These are phyloP conservation scores for Cladosporium sp. DNA, from an alignment of 2,329 filamentous ascomycete genomes.

Conservation along the genomic window DNA sequence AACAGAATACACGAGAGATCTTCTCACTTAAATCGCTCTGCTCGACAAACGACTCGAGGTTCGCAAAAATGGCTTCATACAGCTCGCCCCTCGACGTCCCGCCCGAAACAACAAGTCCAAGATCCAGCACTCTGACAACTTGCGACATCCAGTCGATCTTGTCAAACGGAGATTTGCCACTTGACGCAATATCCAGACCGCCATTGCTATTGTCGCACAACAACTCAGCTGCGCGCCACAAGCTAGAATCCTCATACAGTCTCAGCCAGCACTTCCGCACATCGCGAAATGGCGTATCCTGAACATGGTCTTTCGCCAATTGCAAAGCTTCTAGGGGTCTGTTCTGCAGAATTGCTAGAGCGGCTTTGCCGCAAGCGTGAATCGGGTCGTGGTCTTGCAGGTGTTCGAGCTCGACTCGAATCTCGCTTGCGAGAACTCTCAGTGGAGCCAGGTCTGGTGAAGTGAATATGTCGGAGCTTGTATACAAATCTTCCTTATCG, in stretches of 20 bases:
- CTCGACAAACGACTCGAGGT: constrained; percentile 42
- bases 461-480: not conserved
- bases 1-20: constrained; percentile 19
- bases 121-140: constrained; percentile 69
- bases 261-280: constrained; percentile 69
- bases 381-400: constrained; percentile 33
- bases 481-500: not conserved
- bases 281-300: constrained; percentile 66
- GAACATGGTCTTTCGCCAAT: constrained; percentile 65
- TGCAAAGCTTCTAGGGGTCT: constrained; percentile 55
- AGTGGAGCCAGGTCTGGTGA: not conserved
- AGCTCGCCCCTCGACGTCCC: constrained; percentile 56
- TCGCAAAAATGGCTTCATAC: constrained; percentile 52
- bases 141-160: constrained; percentile 51
- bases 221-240: constrained; percentile 58
- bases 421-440: constrained; percentile 6
- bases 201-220: constrained; percentile 12
- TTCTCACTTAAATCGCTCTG: not conserved
- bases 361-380: constrained; percentile 43
- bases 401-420: not conserved
- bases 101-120: constrained; percentile 73
- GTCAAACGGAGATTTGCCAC: not conserved
- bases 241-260: constrained; percentile 69
- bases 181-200: not conserved
- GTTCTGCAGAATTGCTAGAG: constrained; percentile 38